Evolutionary conservation across 139 green algal species (phyloP).

Genomic region (Coelastrella sp.): DNA sequence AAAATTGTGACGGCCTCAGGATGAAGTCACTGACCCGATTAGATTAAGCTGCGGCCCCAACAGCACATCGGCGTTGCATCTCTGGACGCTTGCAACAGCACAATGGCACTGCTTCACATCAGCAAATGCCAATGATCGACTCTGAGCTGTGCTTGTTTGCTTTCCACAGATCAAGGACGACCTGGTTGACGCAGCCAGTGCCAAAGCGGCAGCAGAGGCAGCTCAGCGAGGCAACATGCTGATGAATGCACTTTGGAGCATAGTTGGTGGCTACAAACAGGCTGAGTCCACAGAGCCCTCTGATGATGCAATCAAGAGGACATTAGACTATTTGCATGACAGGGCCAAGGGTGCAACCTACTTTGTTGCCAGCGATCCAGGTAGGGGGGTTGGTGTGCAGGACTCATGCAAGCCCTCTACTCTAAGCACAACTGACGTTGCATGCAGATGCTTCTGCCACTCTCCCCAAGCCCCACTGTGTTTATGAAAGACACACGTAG

Average conservation of each 20-base stretch:
- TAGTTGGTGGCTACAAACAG: slow-evolving; percentile 64
- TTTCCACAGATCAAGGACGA: slow-evolving; percentile 39
- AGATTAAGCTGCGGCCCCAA: too few relatives aligned
- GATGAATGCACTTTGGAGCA: slow-evolving; percentile 61
- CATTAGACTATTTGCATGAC: slow-evolving; percentile 73
- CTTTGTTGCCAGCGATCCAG: slow-evolving; percentile 78
- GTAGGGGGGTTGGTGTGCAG: slow-evolving; percentile 55
- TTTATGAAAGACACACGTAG: too few relatives aligned
- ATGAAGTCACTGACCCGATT: too few relatives aligned
- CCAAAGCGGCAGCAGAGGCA: slow-evolving; percentile 46
- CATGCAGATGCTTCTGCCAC: background rate
- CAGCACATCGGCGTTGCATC: too few relatives aligned
- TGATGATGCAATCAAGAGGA: slow-evolving; percentile 83
- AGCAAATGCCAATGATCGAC: too few relatives aligned
- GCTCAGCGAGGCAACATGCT: slow-evolving; percentile 46
- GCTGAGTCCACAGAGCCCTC: slow-evolving; percentile 64
- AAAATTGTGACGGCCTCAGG: too few relatives aligned
- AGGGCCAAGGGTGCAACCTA: slow-evolving; percentile 85
- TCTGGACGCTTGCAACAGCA: too few relatives aligned
- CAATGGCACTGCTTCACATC: too few relatives aligned
- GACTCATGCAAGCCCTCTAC: too few relatives aligned
- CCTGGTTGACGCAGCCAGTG: slow-evolving; percentile 9
- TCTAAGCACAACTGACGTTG: background rate
- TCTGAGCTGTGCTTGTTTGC: slow-evolving; percentile 45
- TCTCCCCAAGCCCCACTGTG: background rate